Conservation (phyloP, 805 yeast genomes). For the Schizosaccharomyces octosporus region DNA sequence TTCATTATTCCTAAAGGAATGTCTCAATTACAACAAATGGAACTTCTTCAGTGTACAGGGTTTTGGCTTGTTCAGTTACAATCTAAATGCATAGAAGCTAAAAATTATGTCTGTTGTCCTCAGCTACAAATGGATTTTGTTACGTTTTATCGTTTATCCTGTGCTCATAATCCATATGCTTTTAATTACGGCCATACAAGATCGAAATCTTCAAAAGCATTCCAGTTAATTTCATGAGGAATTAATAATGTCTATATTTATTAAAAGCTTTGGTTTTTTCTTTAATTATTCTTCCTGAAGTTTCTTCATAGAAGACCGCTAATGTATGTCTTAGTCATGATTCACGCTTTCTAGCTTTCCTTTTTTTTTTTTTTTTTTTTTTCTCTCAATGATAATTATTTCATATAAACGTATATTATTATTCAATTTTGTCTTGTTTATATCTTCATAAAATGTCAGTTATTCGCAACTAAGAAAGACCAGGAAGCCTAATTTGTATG, state of each 20-base stretch:
- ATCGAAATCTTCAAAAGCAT: neutral
- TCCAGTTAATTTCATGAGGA: neutral
- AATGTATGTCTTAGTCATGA: too few relatives aligned
- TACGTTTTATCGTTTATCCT: neutral
- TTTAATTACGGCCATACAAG: neutral
- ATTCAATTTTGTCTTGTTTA: too few relatives aligned
- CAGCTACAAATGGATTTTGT: neutral
- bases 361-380: too few relatives aligned
- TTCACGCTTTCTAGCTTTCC: too few relatives aligned
- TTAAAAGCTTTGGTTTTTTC: too few relatives aligned
- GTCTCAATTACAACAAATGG: neutral
- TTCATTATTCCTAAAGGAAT: neutral
- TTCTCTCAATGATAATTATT: too few relatives aligned
- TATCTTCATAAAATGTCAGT: too few relatives aligned
- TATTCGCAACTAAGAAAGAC: too few relatives aligned
- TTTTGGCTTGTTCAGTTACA: neutral
- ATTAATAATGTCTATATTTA: neutral
- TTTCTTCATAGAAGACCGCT: too few relatives aligned
- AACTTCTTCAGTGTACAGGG: neutral
- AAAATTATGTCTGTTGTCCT: neutral
- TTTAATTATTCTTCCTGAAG: too few relatives aligned
- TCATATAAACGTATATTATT: too few relatives aligned
- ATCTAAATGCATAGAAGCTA: neutral
- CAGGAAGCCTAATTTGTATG: too few relatives aligned
- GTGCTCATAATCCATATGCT: neutral